These are phyloP conservation scores for Decorospora gaudefroyi DNA, from an alignment of 2,329 filamentous ascomycete genomes.

Conservation along the genomic window DNA sequence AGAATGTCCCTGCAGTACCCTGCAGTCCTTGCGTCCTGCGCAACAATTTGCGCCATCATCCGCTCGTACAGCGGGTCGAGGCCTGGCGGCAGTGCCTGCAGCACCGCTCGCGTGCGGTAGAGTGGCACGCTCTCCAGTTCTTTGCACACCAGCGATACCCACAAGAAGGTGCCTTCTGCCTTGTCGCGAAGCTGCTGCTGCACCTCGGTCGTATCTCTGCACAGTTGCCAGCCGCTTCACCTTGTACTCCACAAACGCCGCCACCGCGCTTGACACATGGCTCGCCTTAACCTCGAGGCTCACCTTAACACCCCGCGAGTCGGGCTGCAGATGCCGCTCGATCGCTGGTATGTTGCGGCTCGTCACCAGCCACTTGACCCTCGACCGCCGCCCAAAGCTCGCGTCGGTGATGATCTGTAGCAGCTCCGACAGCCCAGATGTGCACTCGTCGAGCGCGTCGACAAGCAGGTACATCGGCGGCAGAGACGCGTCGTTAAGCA, in stretches of 20 bases:
- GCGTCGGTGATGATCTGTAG: slow-evolving; percentile 7
- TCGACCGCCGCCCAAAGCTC: slow-evolving; percentile 1
- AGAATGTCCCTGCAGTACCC: slow-evolving; percentile 6
- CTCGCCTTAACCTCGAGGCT: slow-evolving; percentile 43
- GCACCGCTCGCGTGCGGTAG: slow-evolving; percentile 14
- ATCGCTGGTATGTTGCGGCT: slow-evolving; percentile 52
- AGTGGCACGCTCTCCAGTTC: slow-evolving; percentile 30
- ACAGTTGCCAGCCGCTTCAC: slow-evolving; percentile 22
- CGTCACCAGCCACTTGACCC: slow-evolving; percentile 31
- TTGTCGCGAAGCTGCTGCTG: slow-evolving; percentile 25
- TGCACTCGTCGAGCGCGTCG: slow-evolving; percentile 18
- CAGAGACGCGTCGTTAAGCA: slow-evolving; percentile 46
- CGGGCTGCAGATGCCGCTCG: slow-evolving; percentile 33
- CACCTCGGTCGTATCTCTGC: slow-evolving; percentile 5
- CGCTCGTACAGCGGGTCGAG: slow-evolving; percentile 47
- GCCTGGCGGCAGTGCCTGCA: slow-evolving; percentile 42
- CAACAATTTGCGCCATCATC: slow-evolving; percentile 42
- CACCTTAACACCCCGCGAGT: slow-evolving; percentile 26
- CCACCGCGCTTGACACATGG: slow-evolving; percentile 43
- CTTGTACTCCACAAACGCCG: slow-evolving; percentile 38
- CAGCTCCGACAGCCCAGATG: slow-evolving; percentile 5
- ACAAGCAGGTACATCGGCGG: slow-evolving; percentile 13
- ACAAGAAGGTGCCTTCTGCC: slow-evolving; percentile 51
- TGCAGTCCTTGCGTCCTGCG: neutral
- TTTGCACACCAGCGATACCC: slow-evolving; percentile 50